Evolutionary conservation across 331 rosid genomes (phyloP).

Genomic region (Ulmus americana): DNA sequence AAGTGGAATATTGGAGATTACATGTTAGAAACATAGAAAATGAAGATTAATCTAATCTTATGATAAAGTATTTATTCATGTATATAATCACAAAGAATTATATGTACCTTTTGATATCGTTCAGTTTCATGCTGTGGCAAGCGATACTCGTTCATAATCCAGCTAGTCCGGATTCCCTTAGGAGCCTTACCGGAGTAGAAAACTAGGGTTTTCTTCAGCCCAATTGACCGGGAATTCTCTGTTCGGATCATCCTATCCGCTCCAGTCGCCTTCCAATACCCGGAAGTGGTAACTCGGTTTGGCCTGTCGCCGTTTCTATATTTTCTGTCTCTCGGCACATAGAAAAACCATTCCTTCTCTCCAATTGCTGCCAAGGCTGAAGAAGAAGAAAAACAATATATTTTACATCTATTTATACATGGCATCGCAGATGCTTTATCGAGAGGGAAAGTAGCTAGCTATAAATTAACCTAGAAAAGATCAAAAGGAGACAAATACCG

Average conservation of each 20-base stretch:
- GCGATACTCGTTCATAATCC: constrained; percentile 99
- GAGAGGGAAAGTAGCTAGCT: neutral
- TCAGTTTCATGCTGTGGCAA: constrained; percentile 92
- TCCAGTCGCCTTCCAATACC: constrained; percentile 98
- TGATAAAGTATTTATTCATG: neutral
- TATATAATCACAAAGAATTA: neutral
- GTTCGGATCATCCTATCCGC: constrained; percentile 87
- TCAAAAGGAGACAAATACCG: constrained; percentile 31
- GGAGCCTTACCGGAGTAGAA: constrained; percentile 98
- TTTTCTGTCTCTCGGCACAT: constrained; percentile 88
- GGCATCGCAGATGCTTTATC: neutral
- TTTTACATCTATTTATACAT: neutral
- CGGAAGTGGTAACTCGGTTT: constrained; percentile 84
- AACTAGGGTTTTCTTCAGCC: constrained; percentile 99
- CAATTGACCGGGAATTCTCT: constrained; percentile 70
- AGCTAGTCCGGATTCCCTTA: constrained; percentile 86
- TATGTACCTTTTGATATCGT: constrained; percentile 71
- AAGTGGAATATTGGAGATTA: neutral
- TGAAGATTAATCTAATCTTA: too few species aligned
- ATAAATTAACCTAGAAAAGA: neutral
- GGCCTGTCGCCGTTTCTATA: constrained; percentile 96
- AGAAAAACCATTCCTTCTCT: constrained; percentile 97
- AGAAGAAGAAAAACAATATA: neutral
- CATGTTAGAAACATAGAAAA: too few species aligned
- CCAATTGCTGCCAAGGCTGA: constrained; percentile 95